Evolutionary conservation across 2,329 filamentous ascomycete species (phyloP).

Genomic region (Epichloe typhina): DNA sequence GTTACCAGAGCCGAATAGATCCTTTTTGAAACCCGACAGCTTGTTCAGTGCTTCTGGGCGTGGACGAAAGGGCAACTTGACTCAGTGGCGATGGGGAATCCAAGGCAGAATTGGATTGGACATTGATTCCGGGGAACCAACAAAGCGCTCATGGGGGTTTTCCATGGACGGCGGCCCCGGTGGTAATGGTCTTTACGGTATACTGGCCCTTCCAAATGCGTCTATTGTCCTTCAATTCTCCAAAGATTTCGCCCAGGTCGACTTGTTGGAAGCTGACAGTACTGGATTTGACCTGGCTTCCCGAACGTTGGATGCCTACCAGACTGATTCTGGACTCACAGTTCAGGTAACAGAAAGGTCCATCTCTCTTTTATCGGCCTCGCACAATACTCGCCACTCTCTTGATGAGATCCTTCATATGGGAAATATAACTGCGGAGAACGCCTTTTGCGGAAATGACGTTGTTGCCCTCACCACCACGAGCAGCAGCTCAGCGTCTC

Average conservation of each 20-base stretch:
- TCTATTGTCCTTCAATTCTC: constrained; percentile 36
- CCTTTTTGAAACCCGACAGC: constrained; percentile 28
- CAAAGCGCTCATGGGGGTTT: constrained; percentile 44
- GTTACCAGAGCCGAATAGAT: constrained; percentile 13
- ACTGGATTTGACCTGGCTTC: constrained; percentile 38
- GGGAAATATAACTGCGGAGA: constrained; percentile 20
- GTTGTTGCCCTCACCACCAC: constrained; percentile 31
- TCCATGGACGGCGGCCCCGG: constrained; percentile 11
- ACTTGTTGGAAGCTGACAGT: constrained; percentile 26
- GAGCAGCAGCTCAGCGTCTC: constrained; percentile 21
- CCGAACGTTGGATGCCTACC: constrained; percentile 35
- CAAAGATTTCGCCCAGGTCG: constrained; percentile 31
- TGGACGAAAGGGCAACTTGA: constrained; percentile 47
- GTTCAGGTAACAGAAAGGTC: constrained; percentile 42
- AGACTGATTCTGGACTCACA: constrained; percentile 22
- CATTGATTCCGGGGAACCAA: constrained; percentile 34
- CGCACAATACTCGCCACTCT: constrained; percentile 20
- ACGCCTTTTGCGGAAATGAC: constrained; percentile 28
- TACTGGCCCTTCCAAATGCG: constrained; percentile 36
- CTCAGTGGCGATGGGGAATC: constrained; percentile 53
- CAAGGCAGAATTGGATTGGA: constrained; percentile 53
- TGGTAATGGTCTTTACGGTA: constrained; percentile 17
- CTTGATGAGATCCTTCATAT: constrained; percentile 18
- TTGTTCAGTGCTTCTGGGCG: constrained; percentile 56
- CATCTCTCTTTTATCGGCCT: constrained; percentile 25